Conservation (phyloP, 495 filamentous ascomycete genomes). For the Podospora pseudopauciseta region DNA sequence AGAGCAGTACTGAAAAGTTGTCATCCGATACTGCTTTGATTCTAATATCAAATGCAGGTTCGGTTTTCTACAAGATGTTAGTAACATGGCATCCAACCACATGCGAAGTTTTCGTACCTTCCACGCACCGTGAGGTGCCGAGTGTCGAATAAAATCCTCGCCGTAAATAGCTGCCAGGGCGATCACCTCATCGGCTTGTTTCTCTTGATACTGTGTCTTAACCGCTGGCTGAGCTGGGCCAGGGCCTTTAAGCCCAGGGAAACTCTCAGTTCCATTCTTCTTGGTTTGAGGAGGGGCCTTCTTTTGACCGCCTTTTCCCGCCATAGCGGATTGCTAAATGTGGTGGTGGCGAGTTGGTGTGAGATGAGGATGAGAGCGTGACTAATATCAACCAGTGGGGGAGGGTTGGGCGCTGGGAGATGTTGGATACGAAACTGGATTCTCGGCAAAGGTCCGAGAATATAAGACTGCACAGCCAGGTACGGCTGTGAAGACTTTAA, state of each 20-base stretch:
- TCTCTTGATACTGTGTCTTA: constrained; percentile 71
- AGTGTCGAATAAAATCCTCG: constrained; percentile 79
- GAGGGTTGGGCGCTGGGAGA: neutral
- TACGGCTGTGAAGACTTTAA: constrained; percentile 30
- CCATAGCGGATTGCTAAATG: constrained; percentile 34
- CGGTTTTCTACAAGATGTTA: constrained; percentile 57
- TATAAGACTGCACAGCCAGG: constrained; percentile 29
- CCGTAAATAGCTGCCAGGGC: constrained; percentile 86
- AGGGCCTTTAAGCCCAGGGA: constrained; percentile 41
- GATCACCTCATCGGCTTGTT: constrained; percentile 83
- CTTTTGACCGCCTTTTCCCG: constrained; percentile 38
- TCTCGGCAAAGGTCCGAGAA: constrained; percentile 1
- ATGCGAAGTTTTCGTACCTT: constrained; percentile 52
- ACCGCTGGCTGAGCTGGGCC: constrained; percentile 31
- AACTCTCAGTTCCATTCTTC: constrained; percentile 35
- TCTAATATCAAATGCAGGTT: constrained; percentile 74
- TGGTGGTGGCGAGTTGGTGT: constrained; percentile 3
- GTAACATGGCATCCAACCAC: neutral
- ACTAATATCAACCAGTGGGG: neutral
- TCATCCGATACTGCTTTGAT: constrained; percentile 68
- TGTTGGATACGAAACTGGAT: neutral
- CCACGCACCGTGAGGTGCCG: constrained; percentile 74
- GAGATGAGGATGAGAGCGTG: neutral
- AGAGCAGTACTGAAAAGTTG: constrained; percentile 58
- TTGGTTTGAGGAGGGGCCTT: constrained; percentile 34